These are phyloP conservation scores for Lyophyllum decastes DNA, from an alignment of 768 basidiomycete genomes.

Conservation along the genomic window DNA sequence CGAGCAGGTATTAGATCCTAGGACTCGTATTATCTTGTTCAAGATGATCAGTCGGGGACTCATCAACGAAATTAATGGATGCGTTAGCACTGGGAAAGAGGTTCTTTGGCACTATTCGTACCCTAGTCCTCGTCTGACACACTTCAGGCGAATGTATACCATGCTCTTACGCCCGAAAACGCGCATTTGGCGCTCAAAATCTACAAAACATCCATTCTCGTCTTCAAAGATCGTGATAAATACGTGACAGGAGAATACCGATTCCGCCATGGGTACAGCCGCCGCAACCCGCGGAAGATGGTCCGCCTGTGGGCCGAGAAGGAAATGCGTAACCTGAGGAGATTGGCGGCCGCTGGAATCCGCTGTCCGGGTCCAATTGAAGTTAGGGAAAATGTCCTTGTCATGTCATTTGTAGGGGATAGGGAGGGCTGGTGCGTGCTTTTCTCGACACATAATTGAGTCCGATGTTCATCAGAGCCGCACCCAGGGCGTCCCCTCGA, in stretches of 20 bases:
- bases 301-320: conserved; percentile 99
- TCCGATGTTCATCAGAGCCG: not conserved
- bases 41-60: conserved; percentile 94
- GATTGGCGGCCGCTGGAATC: conserved; percentile 82
- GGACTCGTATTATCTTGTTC: conserved; percentile 92
- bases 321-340: conserved; percentile 94
- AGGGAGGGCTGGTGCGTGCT: conserved; percentile 73
- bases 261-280: conserved; percentile 88
- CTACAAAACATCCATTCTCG: conserved; percentile 96
- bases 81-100: conserved; percentile 98
- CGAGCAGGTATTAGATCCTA: conserved; percentile 94
- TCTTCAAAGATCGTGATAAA: conserved; percentile 96
- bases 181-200: conserved; percentile 91
- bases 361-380: conserved; percentile 88
- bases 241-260: conserved; percentile 96
- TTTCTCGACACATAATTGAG: conserved; percentile 4
- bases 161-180: conserved; percentile 61
- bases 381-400: conserved; percentile 94
- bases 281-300: conserved; percentile 97
- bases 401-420: conserved; percentile 91
- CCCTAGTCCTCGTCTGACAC: not conserved
- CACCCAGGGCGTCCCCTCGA: conserved; percentile 82
- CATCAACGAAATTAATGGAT: conserved; percentile 90
- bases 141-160: conserved; percentile 92
- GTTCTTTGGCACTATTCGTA: conserved; percentile 43